phyloP scores from a whole-genome alignment of 2,329 filamentous ascomycete genomes.

The Trichoderma sp. region DNA sequence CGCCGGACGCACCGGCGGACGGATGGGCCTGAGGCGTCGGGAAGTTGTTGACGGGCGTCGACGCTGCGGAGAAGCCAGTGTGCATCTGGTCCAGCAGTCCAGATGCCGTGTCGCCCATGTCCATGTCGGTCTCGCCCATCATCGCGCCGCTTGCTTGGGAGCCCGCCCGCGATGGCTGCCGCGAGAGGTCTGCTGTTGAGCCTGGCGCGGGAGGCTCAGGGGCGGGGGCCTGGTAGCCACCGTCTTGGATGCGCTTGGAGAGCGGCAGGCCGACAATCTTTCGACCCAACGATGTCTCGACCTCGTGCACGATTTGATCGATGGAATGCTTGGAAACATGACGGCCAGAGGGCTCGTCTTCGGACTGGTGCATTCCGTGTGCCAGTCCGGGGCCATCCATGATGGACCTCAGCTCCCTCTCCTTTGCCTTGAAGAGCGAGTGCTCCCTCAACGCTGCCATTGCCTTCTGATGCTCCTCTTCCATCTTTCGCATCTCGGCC shows the following conservation, averaged over 20 bases:
- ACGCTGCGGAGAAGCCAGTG: constrained; percentile 59
- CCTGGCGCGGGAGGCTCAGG: constrained; percentile 44
- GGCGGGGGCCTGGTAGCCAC: constrained; percentile 68
- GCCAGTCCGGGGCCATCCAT: constrained; percentile 63
- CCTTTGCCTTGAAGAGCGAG: constrained; percentile 70
- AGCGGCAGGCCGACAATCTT: constrained; percentile 65
- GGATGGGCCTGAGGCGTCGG: constrained; percentile 62
- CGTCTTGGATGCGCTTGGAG: constrained; percentile 74
- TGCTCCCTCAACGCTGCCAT: constrained; percentile 74
- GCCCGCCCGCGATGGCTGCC: constrained; percentile 56
- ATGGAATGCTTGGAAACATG: constrained; percentile 55
- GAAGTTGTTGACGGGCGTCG: constrained; percentile 63
- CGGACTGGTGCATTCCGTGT: constrained; percentile 62
- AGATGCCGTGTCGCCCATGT: constrained; percentile 66
- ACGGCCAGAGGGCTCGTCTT: constrained; percentile 47
- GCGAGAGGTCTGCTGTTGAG: constrained; percentile 47
- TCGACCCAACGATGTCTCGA: constrained; percentile 71
- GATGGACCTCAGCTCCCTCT: constrained; percentile 72
- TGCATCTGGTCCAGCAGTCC: constrained; percentile 71
- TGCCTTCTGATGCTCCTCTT: constrained; percentile 72
- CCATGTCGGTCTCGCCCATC: constrained; percentile 63
- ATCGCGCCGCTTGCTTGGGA: constrained; percentile 60
- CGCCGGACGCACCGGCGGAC: constrained; percentile 59
- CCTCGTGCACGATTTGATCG: constrained; percentile 72
- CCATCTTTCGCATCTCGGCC: constrained; percentile 82